A percentile compares a stretch with the other conserved stretches of the same genome.
These are phyloP conservation scores for Diplodia mutila DNA, from an alignment of 2,329 filamentous ascomycete genomes.

Conservation along the genomic window DNA sequence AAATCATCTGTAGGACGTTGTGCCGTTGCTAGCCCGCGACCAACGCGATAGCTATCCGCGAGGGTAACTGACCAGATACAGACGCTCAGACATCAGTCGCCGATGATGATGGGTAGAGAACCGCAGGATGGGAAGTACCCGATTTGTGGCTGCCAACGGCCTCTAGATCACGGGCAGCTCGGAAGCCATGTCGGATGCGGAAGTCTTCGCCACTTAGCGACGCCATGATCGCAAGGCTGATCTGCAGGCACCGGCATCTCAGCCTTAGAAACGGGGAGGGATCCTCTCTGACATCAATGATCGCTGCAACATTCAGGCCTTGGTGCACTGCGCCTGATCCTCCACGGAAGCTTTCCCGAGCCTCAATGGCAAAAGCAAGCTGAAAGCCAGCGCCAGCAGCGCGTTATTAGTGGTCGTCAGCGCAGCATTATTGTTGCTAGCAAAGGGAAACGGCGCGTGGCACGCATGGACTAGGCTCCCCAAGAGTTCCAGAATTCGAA, in stretches of 20 bases:
- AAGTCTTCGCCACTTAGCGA: conserved; percentile 4
- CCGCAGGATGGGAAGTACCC: neutral
- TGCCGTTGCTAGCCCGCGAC: neutral
- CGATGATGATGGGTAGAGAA: neutral
- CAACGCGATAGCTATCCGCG: neutral
- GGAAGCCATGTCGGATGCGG: conserved; percentile 14
- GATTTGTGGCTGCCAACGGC: neutral
- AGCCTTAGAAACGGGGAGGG: conserved; percentile 18
- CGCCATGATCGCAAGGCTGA: conserved; percentile 9
- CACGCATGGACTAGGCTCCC: conserved; percentile 8
- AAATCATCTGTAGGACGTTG: neutral
- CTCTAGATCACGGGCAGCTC: conserved; percentile 12
- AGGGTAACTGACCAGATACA: neutral
- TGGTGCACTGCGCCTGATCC: neutral
- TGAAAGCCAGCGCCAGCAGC: neutral
- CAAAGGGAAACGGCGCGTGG: neutral
- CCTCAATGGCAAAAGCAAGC: neutral
- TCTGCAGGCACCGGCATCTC: conserved; percentile 16
- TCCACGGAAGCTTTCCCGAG: conserved; percentile 3
- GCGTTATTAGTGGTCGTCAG: neutral
- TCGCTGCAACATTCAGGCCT: conserved; percentile 9
- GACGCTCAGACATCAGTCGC: no score
- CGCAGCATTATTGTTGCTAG: neutral
- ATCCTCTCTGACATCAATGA: conserved; percentile 24
- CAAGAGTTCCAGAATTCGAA: conserved; percentile 12